These are phyloP conservation scores for Grosmannia serpens DNA, from an alignment of 2,329 filamentous ascomycete species.

Conservation along the genomic window DNA sequence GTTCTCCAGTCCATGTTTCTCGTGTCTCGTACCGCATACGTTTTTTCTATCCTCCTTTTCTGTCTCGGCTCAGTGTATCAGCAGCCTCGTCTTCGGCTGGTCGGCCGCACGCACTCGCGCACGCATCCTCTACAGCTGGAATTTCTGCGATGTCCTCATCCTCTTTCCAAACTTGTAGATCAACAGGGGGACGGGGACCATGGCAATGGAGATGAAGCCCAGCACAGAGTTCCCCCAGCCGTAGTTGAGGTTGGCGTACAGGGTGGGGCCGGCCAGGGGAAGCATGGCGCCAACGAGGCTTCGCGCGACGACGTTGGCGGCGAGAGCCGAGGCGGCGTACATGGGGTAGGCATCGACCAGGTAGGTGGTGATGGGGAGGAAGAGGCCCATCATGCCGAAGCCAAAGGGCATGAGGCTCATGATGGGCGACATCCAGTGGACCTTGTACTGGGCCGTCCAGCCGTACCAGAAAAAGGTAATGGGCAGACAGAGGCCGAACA, in stretches of 20 bases:
- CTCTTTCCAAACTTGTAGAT: conserved; percentile 41
- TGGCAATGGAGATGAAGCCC: conserved; percentile 33
- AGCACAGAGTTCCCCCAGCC: conserved; percentile 26
- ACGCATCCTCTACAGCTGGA: not conserved
- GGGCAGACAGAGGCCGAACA: conserved; percentile 17
- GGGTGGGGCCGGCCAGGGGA: conserved; percentile 40
- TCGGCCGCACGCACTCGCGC: too few relatives aligned
- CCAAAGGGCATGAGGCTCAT: conserved; percentile 19
- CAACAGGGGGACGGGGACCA: conserved; percentile 38
- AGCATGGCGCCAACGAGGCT: conserved; percentile 42
- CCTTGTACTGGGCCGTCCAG: conserved; percentile 17
- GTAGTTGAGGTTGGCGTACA: conserved; percentile 44
- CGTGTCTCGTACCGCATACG: too few relatives aligned
- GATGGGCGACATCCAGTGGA: conserved; percentile 23
- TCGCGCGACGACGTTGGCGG: conserved; percentile 46
- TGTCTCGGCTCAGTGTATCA: too few relatives aligned
- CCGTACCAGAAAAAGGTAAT: conserved; percentile 26
- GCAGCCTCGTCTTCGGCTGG: too few relatives aligned
- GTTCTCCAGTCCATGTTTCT: too few relatives aligned
- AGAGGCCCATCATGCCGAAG: conserved; percentile 20
- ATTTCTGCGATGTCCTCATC: conserved; percentile 5
- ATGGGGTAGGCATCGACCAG: conserved; percentile 48
- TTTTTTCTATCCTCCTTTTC: too few relatives aligned
- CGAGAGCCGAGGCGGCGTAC: conserved; percentile 47
- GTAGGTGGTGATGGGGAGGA: conserved; percentile 30